Evolutionary conservation across 106 monocot species (phyloP), one percentile per base, ranked within the genome.

Genomic region (Alisma plantagoaquatica): DNA sequence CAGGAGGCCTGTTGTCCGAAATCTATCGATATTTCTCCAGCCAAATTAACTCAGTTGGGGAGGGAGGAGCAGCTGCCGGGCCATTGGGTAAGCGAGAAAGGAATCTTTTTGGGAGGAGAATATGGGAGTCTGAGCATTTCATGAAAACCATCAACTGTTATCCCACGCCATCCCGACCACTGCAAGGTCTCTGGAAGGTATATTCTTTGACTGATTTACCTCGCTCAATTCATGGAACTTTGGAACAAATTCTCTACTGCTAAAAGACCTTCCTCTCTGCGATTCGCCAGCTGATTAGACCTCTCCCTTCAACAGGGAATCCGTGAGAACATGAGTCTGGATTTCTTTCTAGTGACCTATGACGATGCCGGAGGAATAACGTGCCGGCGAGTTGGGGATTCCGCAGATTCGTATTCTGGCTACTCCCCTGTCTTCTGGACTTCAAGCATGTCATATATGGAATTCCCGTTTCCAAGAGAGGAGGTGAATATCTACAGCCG

Each of bases 181-280:
- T 91, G 10, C 84, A 84, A 53, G 91, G 84, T 3, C 59, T 84
- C 33, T 91, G 91, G 91, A 91, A 84, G 91, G 91, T 91, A 52
- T 24, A 31, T 26, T 49, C 14, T 12, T 32, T n/a, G n/a, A n/a
- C n/a, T n/a, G n/a, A n/a, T n/a, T 26, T 20, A 17, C n/a, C 10
- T 23, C 16, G 17, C 12, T 41, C 41, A 47, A 6, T 54, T 25
- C 0, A 18, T n/a, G 17, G 23, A 10, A 41, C 28, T 27, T 59
- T 17, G 10, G 14, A n/a, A 31, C 2, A 4, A 53, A n/a, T n/a
- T 30, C 2, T n/a, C 29, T 29, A 9, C 20, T 29, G 24, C 11
- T 28, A 53, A 30, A n/a, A 2, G 15, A 17, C 53, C 3, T 27
- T 2, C 32, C 53, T 30, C 17, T 2, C 11, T 30, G 28, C 29